A percentile compares a stretch with the other conserved stretches of the same genome.
Conservation (phyloP, 164 flowering plant genomes). For the Magnolia kwangsiensis region DNA sequence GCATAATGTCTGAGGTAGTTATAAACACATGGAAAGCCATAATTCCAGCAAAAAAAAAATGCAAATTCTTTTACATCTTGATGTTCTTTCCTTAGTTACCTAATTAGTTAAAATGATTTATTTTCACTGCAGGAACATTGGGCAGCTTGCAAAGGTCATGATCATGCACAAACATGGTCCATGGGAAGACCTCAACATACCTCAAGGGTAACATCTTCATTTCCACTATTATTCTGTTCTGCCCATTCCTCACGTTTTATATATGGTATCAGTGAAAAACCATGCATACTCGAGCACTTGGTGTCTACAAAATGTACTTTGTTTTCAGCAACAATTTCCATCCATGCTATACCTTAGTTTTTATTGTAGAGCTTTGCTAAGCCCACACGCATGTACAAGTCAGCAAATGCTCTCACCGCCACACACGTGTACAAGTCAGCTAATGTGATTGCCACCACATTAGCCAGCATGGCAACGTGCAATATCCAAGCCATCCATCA, state of each 20-base stretch:
- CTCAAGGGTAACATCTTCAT: constrained; percentile 37
- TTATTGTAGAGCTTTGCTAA: no score
- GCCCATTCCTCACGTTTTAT: not conserved
- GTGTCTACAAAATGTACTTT: not conserved
- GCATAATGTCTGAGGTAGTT: not conserved
- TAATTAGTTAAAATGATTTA: not conserved
- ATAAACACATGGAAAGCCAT: not conserved
- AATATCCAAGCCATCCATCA: no score
- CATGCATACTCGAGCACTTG: not conserved
- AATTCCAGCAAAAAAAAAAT: not conserved
- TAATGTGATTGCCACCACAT: no score
- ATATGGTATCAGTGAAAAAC: not conserved
- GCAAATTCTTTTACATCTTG: not conserved
- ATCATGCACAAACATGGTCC: constrained; percentile 53
- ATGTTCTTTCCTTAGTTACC: not conserved
- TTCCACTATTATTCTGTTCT: not conserved
- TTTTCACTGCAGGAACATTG: constrained; percentile 42
- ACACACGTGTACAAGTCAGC: no score
- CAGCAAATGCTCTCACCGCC: no score
- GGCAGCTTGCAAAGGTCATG: constrained; percentile 53
- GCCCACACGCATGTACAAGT: no score
- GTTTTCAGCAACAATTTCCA: not conserved
- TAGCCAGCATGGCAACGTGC: no score
- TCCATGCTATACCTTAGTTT: not conserved
- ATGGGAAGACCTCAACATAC: constrained; percentile 63